Conservation (phyloP, 129 eudicot species). For the Ambrosia artemisiifolia region DNA sequence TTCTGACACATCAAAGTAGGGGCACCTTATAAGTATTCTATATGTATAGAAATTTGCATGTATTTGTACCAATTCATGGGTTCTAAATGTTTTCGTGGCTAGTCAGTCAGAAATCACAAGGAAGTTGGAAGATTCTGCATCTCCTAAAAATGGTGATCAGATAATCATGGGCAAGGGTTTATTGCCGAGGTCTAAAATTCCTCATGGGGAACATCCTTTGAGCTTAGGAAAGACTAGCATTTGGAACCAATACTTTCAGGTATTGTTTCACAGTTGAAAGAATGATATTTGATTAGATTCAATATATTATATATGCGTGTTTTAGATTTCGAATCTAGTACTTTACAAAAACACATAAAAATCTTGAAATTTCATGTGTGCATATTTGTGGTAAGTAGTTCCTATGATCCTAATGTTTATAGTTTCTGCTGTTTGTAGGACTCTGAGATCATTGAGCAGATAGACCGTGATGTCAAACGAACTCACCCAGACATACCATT, state of each 20-base stretch:
- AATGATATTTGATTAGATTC: background rate
- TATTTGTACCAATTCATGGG: constrained; percentile 22
- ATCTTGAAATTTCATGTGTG: background rate
- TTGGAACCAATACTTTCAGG: constrained; percentile 98
- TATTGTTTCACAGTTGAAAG: constrained; percentile 24
- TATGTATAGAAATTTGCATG: constrained; percentile 11
- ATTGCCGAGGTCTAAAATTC: constrained; percentile 68
- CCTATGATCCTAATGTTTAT: constrained; percentile 11
- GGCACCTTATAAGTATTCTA: background rate
- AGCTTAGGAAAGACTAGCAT: constrained; percentile 87
- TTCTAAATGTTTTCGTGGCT: constrained; percentile 75
- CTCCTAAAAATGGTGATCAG: constrained; percentile 45
- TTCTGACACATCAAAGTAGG: constrained; percentile 13
- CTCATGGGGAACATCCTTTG: constrained; percentile 89
- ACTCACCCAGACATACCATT: constrained; percentile 93
- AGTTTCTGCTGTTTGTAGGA: constrained; percentile 48
- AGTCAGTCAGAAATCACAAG: constrained; percentile 96
- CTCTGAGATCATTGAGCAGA: constrained; percentile 86
- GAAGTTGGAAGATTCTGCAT: constrained; percentile 57
- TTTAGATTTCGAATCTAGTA: background rate
- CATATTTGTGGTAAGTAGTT: constrained; percentile 12
- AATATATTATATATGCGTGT: background rate
- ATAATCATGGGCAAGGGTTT: constrained; percentile 47
- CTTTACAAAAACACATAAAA: background rate
- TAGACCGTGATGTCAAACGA: constrained; percentile 93